A percentile compares a stretch with the other conserved stretches of the same genome.
phyloP scores from a whole-genome alignment of 2,329 filamentous ascomycete species.

The Penicillium frequentans region DNA sequence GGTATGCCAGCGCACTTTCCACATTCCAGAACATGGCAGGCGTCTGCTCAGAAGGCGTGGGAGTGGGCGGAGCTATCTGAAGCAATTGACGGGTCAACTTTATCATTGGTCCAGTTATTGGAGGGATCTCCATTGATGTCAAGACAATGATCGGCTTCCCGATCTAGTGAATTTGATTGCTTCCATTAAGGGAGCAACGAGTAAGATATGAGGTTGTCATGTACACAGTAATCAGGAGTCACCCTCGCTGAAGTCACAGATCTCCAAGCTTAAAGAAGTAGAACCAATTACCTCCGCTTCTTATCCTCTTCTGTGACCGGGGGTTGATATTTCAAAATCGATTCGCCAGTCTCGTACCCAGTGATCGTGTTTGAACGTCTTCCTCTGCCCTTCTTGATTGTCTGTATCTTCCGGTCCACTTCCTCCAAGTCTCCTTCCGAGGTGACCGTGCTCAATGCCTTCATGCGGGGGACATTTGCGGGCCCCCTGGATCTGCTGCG shows the following conservation, averaged over 20 bases:
- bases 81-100: not conserved
- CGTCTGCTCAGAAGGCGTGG: slow-evolving; percentile 10
- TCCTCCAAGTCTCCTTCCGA: slow-evolving; percentile 72
- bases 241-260: not conserved
- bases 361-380: slow-evolving; percentile 17
- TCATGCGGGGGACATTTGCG: slow-evolving; percentile 59
- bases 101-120: slow-evolving; percentile 2
- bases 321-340: slow-evolving; percentile 18
- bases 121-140: slow-evolving; percentile 1
- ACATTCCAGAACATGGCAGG: slow-evolving; percentile 20
- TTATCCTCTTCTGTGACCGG: slow-evolving; percentile 9
- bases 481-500: slow-evolving; percentile 61
- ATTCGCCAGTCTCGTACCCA: slow-evolving; percentile 20
- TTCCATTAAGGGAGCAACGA: not conserved
- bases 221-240: not conserved
- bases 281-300: slow-evolving; percentile 10
- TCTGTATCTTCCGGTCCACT: slow-evolving; percentile 77
- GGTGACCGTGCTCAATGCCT: slow-evolving; percentile 65
- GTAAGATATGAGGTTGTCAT: not conserved
- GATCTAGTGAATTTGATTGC: not conserved
- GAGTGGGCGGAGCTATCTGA: not conserved
- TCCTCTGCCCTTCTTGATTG: slow-evolving; percentile 69
- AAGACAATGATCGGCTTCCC: not conserved
- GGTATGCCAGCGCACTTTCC: slow-evolving; percentile 13
- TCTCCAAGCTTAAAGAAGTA: not conserved